Conservation (phyloP, 768 basidiomycete genomes). For the Pulveroboletus sp. region DNA sequence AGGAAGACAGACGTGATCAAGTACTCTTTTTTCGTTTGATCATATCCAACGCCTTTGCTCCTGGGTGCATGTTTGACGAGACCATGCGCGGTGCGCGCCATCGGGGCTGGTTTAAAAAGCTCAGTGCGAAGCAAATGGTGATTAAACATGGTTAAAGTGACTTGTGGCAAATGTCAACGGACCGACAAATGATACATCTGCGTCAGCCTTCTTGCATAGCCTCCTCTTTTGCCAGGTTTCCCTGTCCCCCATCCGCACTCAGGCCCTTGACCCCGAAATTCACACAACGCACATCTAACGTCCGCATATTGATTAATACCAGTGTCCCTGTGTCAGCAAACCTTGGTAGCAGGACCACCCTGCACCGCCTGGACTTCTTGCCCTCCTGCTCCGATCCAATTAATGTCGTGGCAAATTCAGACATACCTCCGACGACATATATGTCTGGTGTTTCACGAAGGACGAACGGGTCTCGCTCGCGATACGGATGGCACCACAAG, state of each 20-base stretch:
- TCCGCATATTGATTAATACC: conserved; percentile 75
- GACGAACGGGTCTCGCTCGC: conserved; percentile 83
- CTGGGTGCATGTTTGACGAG: not conserved
- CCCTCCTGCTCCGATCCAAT: conserved; percentile 38
- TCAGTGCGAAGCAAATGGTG: not conserved
- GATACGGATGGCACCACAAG: conserved; percentile 96
- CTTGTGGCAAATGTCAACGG: not conserved
- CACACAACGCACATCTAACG: conserved; percentile 63
- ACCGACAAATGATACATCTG: not conserved
- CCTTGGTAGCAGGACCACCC: conserved; percentile 76
- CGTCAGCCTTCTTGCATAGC: conserved; percentile 26
- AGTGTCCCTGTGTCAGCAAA: conserved; percentile 77
- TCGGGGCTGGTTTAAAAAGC: not conserved
- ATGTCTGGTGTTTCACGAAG: conserved; percentile 81
- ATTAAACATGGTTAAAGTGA: not conserved
- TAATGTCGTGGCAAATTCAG: conserved; percentile 70
- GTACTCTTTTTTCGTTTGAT: not conserved
- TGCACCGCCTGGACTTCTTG: conserved; percentile 39
- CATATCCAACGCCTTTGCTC: too few species aligned
- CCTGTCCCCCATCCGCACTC: conserved; percentile 17
- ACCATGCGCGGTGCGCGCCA: not conserved
- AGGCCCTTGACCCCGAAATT: conserved; percentile 46
- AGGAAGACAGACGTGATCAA: not conserved
- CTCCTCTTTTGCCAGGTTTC: conserved; percentile 4
- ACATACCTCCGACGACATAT: conserved; percentile 91